Evolutionary conservation across 768 basidiomycete species (phyloP).

Genomic region (Phaeolepiota aurea): DNA sequence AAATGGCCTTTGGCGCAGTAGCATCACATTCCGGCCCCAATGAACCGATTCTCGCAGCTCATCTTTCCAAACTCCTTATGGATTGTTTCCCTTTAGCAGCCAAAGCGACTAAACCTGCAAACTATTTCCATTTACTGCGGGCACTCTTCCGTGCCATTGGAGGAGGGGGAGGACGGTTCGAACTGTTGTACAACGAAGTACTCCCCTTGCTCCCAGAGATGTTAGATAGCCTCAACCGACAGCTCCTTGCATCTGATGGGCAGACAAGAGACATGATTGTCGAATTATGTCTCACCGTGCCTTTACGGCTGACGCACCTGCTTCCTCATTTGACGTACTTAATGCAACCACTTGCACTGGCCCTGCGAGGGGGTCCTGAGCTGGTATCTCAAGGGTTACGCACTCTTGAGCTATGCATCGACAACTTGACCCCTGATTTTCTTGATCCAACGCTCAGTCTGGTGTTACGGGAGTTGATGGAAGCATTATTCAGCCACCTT

Average conservation of each 20-base stretch:
- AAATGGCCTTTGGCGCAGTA: slow-evolving; percentile 90
- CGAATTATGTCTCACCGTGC: slow-evolving; percentile 94
- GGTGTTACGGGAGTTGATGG: slow-evolving; percentile 90
- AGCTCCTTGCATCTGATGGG: slow-evolving; percentile 81
- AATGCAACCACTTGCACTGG: slow-evolving; percentile 93
- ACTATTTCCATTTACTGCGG: slow-evolving; percentile 88
- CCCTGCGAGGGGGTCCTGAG: slow-evolving; percentile 80
- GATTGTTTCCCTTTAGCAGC: slow-evolving; percentile 93
- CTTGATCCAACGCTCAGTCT: slow-evolving; percentile 92
- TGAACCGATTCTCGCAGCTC: slow-evolving; percentile 89
- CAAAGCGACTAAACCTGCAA: slow-evolving; percentile 81
- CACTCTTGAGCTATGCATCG: slow-evolving; percentile 97
- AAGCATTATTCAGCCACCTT: slow-evolving; percentile 84
- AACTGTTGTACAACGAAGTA: slow-evolving; percentile 92
- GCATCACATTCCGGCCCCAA: slow-evolving; percentile 63
- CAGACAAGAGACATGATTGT: slow-evolving; percentile 86
- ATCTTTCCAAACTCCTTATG: slow-evolving; percentile 90
- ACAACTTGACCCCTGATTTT: slow-evolving; percentile 97
- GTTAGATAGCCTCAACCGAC: slow-evolving; percentile 89
- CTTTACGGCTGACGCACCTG: slow-evolving; percentile 89
- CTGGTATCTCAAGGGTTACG: slow-evolving; percentile 92
- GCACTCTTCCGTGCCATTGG: slow-evolving; percentile 91
- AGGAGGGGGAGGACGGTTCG: slow-evolving; percentile 88
- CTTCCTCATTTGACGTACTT: slow-evolving; percentile 91
- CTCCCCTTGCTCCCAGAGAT: slow-evolving; percentile 94